phyloP scores from a whole-genome alignment of 1,284 basidiomycete species.

The Puccinia novopanici region DNA sequence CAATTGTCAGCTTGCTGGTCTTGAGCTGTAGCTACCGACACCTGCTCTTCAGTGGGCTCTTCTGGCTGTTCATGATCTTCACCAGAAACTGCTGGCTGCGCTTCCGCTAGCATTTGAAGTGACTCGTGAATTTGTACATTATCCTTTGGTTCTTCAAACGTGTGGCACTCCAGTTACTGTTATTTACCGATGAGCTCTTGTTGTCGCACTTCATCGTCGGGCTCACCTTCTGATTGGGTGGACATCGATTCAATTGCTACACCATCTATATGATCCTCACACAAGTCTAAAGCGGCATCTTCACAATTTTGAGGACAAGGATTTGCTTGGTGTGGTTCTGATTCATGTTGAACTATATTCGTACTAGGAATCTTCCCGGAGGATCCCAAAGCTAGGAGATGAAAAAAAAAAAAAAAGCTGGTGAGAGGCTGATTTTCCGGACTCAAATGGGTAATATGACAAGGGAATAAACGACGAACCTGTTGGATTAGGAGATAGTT shows the following conservation, averaged over 20 bases:
- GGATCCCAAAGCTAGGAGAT: neutral
- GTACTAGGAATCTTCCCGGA: neutral
- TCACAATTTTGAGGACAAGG: neutral
- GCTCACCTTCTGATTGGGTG: constrained; percentile 24
- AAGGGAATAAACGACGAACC: neutral
- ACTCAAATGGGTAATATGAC: neutral
- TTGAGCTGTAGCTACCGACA: neutral
- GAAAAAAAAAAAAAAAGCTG: neutral
- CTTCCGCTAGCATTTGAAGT: neutral
- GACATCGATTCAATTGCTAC: constrained; percentile 48
- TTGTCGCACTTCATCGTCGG: constrained; percentile 24
- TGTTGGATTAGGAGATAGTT: neutral
- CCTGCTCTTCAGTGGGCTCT: neutral
- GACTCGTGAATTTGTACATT: neutral
- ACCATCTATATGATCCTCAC: constrained; percentile 49
- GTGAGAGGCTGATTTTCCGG: neutral
- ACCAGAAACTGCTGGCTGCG: neutral
- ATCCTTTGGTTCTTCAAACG: neutral
- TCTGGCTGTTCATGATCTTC: neutral
- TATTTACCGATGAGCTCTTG: neutral
- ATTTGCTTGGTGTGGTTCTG: neutral
- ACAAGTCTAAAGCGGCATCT: neutral
- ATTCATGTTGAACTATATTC: neutral
- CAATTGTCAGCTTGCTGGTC: neutral
- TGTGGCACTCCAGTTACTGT: neutral